These are phyloP conservation scores for Erodium chrysanthum DNA, from an alignment of 441 rosid species.

Conservation along the genomic window DNA sequence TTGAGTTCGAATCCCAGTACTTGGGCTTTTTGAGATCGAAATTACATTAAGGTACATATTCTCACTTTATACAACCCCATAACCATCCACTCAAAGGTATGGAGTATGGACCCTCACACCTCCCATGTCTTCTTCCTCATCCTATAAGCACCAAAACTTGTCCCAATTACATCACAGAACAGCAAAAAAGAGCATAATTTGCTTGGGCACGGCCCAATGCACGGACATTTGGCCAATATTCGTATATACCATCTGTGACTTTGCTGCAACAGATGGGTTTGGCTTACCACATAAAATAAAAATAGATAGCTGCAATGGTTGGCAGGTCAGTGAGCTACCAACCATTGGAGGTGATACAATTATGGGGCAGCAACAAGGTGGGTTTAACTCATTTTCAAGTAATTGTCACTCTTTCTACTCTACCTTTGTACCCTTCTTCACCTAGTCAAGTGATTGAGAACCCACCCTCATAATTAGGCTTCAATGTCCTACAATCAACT, in stretches of 20 bases:
- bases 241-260: too few species aligned
- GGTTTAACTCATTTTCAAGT: constrained; percentile 17
- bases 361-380: constrained; percentile 5
- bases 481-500: background rate
- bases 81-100: constrained; percentile 25
- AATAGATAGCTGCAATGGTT: constrained; percentile 8
- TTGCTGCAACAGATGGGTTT: constrained; percentile 2
- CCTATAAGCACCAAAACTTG: constrained; percentile 7
- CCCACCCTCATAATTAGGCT: too few species aligned
- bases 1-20: too few species aligned
- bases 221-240: too few species aligned
- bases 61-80: constrained; percentile 12
- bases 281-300: constrained; percentile 2
- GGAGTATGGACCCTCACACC: constrained; percentile 37
- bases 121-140: constrained; percentile 24
- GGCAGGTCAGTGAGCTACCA: constrained; percentile 21
- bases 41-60: constrained; percentile 27
- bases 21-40: constrained; percentile 26
- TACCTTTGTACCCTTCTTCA: background rate
- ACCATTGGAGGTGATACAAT: background rate
- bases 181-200: background rate
- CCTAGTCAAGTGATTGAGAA: background rate
- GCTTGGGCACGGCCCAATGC: background rate
- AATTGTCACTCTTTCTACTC: constrained; percentile 14
- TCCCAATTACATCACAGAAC: constrained; percentile 12